These are phyloP conservation scores for Plasmodium vinckei DNA, from an alignment of 169 alveolate species.

Conservation along the genomic window DNA sequence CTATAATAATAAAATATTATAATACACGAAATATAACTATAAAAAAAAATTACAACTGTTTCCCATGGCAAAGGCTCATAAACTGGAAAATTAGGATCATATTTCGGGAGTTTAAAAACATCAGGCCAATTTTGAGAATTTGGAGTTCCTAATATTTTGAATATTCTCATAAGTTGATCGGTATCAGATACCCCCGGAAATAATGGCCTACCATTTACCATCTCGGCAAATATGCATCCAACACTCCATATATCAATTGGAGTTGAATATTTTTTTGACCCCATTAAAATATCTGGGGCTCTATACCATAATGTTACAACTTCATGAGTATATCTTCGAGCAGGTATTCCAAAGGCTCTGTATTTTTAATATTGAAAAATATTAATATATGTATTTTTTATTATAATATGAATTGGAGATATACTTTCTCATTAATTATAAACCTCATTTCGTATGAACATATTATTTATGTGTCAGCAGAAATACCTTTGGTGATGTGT, in stretches of 20 bases:
- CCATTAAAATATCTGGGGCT: constrained; percentile 99
- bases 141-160: constrained; percentile 97
- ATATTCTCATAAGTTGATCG: constrained; percentile 97
- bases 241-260: constrained; percentile 99
- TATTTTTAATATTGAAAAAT: constrained; percentile 77
- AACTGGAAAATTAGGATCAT: constrained; percentile 87
- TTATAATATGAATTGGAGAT: constrained; percentile 13
- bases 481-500: background rate
- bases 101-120: constrained; percentile 93
- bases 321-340: constrained; percentile 97
- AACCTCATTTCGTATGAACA: background rate
- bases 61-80: constrained; percentile 85
- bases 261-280: constrained; percentile 97
- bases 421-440: background rate
- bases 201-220: constrained; percentile 98
- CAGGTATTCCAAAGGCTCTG: constrained; percentile 98
- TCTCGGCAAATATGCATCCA: constrained; percentile 98
- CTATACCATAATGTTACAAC: constrained; percentile 99
- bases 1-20: too few relatives aligned
- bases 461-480: background rate
- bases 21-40: too few relatives aligned
- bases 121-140: constrained; percentile 94
- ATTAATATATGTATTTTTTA: constrained; percentile 27
- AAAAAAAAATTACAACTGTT: constrained; percentile 72
- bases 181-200: constrained; percentile 98